These are phyloP conservation scores for Cenococcum geophilum DNA, from an alignment of 495 filamentous ascomycete species.

Conservation along the genomic window DNA sequence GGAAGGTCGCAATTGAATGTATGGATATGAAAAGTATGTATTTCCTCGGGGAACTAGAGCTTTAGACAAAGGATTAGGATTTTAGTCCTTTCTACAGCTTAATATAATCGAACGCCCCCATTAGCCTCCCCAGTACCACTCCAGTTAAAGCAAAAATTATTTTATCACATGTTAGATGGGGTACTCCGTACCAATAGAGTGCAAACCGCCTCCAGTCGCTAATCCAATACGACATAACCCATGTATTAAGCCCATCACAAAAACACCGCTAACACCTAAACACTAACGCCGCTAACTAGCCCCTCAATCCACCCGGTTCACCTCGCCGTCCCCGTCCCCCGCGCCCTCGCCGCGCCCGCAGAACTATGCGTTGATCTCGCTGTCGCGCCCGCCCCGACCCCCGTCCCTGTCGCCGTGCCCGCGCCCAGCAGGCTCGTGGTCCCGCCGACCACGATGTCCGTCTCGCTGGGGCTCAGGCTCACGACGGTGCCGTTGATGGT, in stretches of 20 bases:
- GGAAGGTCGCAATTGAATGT: no score
- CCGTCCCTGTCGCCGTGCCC: not conserved
- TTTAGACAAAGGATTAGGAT: no score
- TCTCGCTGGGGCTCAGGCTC: slow-evolving; percentile 17
- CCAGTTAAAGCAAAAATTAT: no score
- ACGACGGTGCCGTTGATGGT: slow-evolving; percentile 19
- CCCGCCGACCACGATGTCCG: slow-evolving; percentile 16
- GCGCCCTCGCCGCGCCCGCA: not conserved
- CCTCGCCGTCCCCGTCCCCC: not conserved
- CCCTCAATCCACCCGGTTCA: not conserved
- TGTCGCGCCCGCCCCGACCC: not conserved
- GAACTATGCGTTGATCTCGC: not conserved
- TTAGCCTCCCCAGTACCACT: no score
- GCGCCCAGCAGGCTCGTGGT: slow-evolving; percentile 20
- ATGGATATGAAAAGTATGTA: no score
- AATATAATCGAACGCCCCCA: no score
- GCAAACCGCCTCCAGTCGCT: no score
- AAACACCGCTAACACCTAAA: not conserved
- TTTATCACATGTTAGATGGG: no score
- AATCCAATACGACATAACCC: not conserved
- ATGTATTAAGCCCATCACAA: not conserved
- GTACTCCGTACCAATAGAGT: no score
- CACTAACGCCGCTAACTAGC: not conserved
- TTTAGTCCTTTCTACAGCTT: no score
- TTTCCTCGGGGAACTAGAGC: no score